Evolutionary conservation across 495 filamentous ascomycete genomes (phyloP), one percentile per base, ranked within the genome.

Genomic region (Massariosphaeria phaeospora): DNA sequence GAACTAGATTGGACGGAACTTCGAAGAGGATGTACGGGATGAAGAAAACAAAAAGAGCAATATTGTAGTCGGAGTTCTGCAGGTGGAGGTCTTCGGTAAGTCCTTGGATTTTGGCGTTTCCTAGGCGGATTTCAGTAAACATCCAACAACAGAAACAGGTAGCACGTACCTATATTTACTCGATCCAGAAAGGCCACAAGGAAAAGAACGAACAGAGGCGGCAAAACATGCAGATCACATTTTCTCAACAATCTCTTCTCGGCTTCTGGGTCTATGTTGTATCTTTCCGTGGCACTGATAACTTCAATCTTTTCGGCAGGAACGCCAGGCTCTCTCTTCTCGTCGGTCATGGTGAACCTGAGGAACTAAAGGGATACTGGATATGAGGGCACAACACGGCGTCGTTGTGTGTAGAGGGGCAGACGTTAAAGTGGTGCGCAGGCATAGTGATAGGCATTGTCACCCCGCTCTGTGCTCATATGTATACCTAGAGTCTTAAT

Each of bases 11-110:
- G 56, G 73, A 75, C 10, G 82, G 83, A 39, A 86, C 75, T 61
- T 87, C 82, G 36, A 83, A 76, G 3, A 82, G 65, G 43, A 81
- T 78, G 63, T 86, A 88, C 30, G 79, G 80, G 2, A 82, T 73
- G 66, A 85, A 86, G 68, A 83, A 85, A 12, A 84, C 73, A 43
- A 80, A 76, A 0, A 84, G 72, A 15, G 81, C 80, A 38, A 84
- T 70, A 54, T 84, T 85, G 57, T 75, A 83, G 66, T 78, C 70
- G 50, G 77, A 72, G 9, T 76, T 77, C 10, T 57, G 61, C 66
- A 86, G 75, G 17, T 75, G 55, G n/a, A 85, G 71, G 35, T 85
- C 83, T 12, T 71, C 66, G 13, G 76, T 73, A 23, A 86, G 69
- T 8, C 82, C 81, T 57, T 82, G 75, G 42, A 85, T 76, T 27